Base-by-base conservation (phyloP, 75 land plant genomes). In the Cupressus sempervirens region DNA sequence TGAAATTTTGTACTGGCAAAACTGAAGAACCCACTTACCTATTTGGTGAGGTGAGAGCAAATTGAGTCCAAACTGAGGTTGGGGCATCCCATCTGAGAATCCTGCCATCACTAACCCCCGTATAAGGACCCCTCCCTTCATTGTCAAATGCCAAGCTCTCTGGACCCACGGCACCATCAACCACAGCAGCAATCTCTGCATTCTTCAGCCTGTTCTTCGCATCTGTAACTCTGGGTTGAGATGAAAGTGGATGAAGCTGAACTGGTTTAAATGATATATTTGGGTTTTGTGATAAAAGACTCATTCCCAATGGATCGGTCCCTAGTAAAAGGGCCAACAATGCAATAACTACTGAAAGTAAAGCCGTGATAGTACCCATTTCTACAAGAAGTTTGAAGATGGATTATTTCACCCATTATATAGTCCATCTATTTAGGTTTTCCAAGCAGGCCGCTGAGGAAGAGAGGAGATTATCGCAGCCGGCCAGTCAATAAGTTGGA, bases 81-180 rank as follows among this genome's bases (percentile, higher is more conserved):
- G 86, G 80, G 18, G 88, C 94, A 62, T 88, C 81, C 94, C 94
- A 93, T 26, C 87, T 85, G 32, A 93, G 86, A 14, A 93, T 77
- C 56, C 95, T 89, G 32, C 95, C 95, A 85, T 93, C 95, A 43
- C 93, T 87, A 54, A 93, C 91, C 54, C 95, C 93, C 48, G 91
- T 84, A 81, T 93, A 93, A 12, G 95, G 95, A 5, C 95, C 95
- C 52, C 85, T 76, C 8, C 93, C 94, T 12, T 91, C 68, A 45
- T 87, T 81, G 50, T 93, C 95, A 83, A 93, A 93, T 23, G 88
- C 89, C 70, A 93, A 12, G 85, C 94, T 93, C 86, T 93, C 95
- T 12, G 95, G 94, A 9, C 95, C 95, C 18, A 82, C 50, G 3
- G 82, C 87, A 15, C 73, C 88, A 38, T 84, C 62, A 30, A 82